Evolutionary conservation across 2,329 filamentous ascomycete species (phyloP).

Genomic region (Pyrenochaeta sp.): DNA sequence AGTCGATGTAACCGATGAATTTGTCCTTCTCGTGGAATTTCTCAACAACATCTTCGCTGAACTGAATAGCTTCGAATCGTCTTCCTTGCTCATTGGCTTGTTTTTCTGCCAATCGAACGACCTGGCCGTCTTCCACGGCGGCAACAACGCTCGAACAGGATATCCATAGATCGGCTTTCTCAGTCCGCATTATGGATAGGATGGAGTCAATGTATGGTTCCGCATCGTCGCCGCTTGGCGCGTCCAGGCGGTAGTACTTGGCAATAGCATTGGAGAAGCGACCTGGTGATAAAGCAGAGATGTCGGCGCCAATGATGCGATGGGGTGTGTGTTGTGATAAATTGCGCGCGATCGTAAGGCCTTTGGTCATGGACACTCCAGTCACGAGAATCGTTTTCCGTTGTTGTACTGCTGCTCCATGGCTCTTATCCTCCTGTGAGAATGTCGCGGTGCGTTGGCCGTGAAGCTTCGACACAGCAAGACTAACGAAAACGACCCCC

Average conservation of each 20-base stretch:
- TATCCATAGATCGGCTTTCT: conserved; percentile 76
- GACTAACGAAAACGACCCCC: conserved; percentile 27
- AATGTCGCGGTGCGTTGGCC: conserved; percentile 20
- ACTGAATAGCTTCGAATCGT: conserved; percentile 69
- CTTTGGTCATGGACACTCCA: conserved; percentile 76
- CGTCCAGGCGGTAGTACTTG: conserved; percentile 62
- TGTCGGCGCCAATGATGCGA: conserved; percentile 76
- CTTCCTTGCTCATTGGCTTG: conserved; percentile 60
- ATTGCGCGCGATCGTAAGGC: conserved; percentile 70
- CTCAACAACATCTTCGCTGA: conserved; percentile 64
- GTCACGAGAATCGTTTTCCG: conserved; percentile 72
- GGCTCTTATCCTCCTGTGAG: conserved; percentile 26
- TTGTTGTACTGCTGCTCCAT: conserved; percentile 30
- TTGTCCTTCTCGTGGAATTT: conserved; percentile 70
- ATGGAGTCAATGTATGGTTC: conserved; percentile 65
- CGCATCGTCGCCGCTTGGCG: conserved; percentile 43
- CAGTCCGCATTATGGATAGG: conserved; percentile 65
- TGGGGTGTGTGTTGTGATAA: conserved; percentile 71
- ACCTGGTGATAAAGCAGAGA: conserved; percentile 49
- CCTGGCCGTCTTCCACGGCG: conserved; percentile 71
- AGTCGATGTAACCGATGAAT: conserved; percentile 68
- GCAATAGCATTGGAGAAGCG: conserved; percentile 66
- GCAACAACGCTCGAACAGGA: conserved; percentile 74
- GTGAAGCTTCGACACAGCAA: conserved; percentile 35
- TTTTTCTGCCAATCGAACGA: conserved; percentile 60